phyloP scores from a whole-genome alignment of 75 land plant species.

The Pinus tabuliformis region DNA sequence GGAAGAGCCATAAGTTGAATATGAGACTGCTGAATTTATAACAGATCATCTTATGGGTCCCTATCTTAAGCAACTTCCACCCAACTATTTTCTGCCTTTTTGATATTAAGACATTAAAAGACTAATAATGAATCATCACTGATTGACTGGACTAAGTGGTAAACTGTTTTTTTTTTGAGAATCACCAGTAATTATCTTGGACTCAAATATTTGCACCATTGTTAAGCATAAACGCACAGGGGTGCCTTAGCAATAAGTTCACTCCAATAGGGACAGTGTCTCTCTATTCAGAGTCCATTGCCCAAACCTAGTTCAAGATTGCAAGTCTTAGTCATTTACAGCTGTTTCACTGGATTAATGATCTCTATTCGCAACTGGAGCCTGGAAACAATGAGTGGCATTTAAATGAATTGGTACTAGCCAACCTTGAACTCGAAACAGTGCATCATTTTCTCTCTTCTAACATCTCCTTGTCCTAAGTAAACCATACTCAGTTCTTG shows the following conservation, averaged over 20 bases:
- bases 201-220: neutral
- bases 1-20: no score
- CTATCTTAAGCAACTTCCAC: conserved; percentile 17
- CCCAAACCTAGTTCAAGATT: neutral
- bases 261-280: neutral
- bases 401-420: neutral
- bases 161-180: neutral
- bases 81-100: conserved; percentile 23
- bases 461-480: neutral
- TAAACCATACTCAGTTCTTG: neutral
- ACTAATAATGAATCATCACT: conserved; percentile 12
- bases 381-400: neutral
- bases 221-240: neutral
- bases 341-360: neutral
- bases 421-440: neutral
- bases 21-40: no score
- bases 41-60: neutral
- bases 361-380: neutral
- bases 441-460: neutral
- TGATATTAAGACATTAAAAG: conserved; percentile 26
- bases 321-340: neutral
- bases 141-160: neutral
- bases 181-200: conserved; percentile 3
- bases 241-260: neutral
- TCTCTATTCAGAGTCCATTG: neutral